Conservation (phyloP, 257 asterid genomes). For the Jacaranda mimosifolia region DNA sequence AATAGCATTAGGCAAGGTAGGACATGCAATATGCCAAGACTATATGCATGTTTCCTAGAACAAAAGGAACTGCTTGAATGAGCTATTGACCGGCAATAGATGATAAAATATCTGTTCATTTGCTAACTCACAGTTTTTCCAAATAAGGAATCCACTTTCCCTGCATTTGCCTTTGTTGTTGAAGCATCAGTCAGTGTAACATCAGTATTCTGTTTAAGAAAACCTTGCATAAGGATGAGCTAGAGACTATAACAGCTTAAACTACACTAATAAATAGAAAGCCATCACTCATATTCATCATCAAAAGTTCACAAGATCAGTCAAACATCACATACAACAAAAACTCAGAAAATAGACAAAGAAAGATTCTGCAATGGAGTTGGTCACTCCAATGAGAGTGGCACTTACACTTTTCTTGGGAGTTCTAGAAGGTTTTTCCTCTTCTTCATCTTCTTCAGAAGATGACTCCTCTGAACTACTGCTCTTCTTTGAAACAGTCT, state of each 20-base stretch:
- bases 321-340: background rate
- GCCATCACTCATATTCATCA: background rate
- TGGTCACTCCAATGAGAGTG: background rate
- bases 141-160: slow-evolving; percentile 3
- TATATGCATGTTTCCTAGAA: too few relatives aligned
- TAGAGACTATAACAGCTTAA: background rate
- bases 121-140: slow-evolving; percentile 56
- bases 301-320: background rate
- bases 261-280: background rate
- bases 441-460: slow-evolving; percentile 50
- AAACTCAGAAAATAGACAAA: background rate
- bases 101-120: too few relatives aligned
- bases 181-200: slow-evolving; percentile 57
- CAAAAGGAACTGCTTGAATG: background rate
- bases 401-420: slow-evolving; percentile 54
- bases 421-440: slow-evolving; percentile 46
- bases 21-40: too few relatives aligned
- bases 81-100: background rate
- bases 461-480: slow-evolving; percentile 57
- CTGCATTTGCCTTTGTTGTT: slow-evolving; percentile 19
- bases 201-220: slow-evolving; percentile 55
- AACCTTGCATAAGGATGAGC: background rate
- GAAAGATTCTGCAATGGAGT: background rate
- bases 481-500: slow-evolving; percentile 45
- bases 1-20: too few relatives aligned